These are phyloP conservation scores for Verticillium nubilum DNA, from an alignment of 2,329 filamentous ascomycete genomes.

Conservation along the genomic window DNA sequence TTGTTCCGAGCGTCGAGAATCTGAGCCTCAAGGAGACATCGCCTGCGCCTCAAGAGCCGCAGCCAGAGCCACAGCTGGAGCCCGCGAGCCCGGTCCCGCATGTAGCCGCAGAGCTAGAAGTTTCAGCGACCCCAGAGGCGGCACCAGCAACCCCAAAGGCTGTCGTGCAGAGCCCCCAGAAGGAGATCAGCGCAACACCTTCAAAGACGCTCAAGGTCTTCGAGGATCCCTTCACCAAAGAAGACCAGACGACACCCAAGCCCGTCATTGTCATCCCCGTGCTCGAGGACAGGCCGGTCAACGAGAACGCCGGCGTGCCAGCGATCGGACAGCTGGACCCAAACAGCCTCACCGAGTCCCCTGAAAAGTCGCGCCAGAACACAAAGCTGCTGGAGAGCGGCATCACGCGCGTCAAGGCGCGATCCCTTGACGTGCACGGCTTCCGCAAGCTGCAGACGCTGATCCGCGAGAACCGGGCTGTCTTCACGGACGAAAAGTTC, in stretches of 20 bases:
- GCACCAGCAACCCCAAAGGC: neutral
- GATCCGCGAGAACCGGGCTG: constrained; percentile 59
- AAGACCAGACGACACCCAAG: constrained; percentile 39
- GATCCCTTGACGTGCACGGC: constrained; percentile 72
- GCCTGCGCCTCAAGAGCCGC: constrained; percentile 4
- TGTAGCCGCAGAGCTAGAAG: neutral
- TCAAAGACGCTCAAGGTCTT: constrained; percentile 48
- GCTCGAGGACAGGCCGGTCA: constrained; percentile 55
- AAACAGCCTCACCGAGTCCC: constrained; percentile 23
- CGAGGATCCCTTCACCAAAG: constrained; percentile 54
- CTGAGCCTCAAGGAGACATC: constrained; percentile 15
- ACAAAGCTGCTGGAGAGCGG: constrained; percentile 65
- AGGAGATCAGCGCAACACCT: constrained; percentile 16
- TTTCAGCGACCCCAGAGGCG: neutral
- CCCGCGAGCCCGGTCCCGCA: neutral
- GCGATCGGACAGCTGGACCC: constrained; percentile 2
- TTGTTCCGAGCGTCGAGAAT: constrained; percentile 40
- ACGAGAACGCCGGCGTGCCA: constrained; percentile 40
- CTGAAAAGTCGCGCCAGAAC: constrained; percentile 53
- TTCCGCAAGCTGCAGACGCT: constrained; percentile 74
- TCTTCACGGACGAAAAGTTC: constrained; percentile 63
- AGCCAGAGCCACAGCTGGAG: constrained; percentile 17
- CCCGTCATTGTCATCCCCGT: constrained; percentile 43
- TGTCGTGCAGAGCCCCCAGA: neutral
- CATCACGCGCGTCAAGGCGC: constrained; percentile 65